Evolutionary conservation across 208 protist species (phyloP).

Genomic region (Angomonas deanei): DNA sequence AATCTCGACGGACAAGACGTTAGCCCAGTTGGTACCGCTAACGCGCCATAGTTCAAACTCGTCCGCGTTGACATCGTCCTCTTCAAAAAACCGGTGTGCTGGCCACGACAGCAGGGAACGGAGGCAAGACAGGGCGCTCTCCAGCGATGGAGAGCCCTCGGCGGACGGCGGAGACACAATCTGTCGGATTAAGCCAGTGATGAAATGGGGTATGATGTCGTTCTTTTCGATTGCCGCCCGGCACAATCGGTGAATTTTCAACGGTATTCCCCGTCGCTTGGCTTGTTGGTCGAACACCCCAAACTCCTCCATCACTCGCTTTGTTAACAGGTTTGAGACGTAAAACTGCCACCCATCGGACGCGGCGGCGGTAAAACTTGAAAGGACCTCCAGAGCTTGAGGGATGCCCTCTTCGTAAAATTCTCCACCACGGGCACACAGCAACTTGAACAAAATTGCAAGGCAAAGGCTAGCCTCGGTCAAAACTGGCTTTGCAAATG

Average conservation of each 20-base stretch:
- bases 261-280: background rate
- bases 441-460: too few relatives aligned
- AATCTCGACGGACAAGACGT: too few relatives aligned
- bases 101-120: conserved; percentile 52
- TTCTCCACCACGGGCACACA: too few relatives aligned
- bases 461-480: too few relatives aligned
- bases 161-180: too few relatives aligned
- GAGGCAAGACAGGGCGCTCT: conserved; percentile 25
- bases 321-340: background rate
- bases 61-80: conserved; percentile 26
- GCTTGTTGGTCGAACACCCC: background rate
- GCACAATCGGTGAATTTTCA: background rate
- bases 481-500: too few relatives aligned
- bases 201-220: background rate
- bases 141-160: conserved; percentile 4
- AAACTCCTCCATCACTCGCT: background rate
- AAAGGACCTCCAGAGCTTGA: too few relatives aligned
- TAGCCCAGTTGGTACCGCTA: background rate
- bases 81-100: conserved; percentile 69
- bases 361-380: too few relatives aligned
- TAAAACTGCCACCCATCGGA: too few relatives aligned
- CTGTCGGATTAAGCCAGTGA: too few relatives aligned
- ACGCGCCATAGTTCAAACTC: background rate
- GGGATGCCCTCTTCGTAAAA: too few relatives aligned
- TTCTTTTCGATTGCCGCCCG: background rate